phyloP scores from a whole-genome alignment of 2,329 filamentous ascomycete species.

The Nemania serpens region DNA sequence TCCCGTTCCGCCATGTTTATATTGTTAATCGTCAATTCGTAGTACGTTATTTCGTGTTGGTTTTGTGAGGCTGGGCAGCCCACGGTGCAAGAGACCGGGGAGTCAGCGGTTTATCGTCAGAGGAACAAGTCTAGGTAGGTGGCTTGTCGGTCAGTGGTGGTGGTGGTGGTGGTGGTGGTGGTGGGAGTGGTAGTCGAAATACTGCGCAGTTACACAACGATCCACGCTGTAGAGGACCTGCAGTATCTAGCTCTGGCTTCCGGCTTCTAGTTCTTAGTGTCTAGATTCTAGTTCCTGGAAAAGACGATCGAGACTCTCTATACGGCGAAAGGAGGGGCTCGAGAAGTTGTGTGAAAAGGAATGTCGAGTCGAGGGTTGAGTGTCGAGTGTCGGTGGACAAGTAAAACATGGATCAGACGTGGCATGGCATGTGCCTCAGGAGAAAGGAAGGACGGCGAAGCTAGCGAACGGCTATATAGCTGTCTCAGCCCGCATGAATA shows the following conservation, averaged over 20 bases:
- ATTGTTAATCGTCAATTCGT: conserved; percentile 29
- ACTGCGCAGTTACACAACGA: conserved; percentile 8
- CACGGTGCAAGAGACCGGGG: background rate
- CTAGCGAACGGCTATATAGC: conserved; percentile 12
- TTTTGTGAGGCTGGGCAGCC: conserved; percentile 4
- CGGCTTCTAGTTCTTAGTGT: background rate
- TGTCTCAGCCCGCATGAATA: conserved; percentile 26
- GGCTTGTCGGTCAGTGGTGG: background rate
- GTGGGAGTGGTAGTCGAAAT: too few species aligned
- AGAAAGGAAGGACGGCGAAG: conserved; percentile 15
- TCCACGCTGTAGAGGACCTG: conserved; percentile 19
- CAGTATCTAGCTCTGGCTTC: background rate
- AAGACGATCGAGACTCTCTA: conserved; percentile 1
- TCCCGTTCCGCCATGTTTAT: conserved; percentile 54
- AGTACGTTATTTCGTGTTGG: conserved; percentile 17
- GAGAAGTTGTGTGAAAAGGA: conserved; percentile 10
- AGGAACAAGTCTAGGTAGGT: background rate
- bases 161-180: too few species aligned
- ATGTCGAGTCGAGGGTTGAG: conserved; percentile 15
- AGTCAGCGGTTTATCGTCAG: too few species aligned
- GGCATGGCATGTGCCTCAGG: conserved; percentile 13
- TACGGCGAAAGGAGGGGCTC: conserved; percentile 4
- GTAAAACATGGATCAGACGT: conserved; percentile 8
- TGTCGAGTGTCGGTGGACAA: conserved; percentile 6
- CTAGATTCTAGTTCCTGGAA: background rate